Evolutionary conservation across 176 grass and related monocot species (phyloP).

Genomic region (Oryza australiensis): DNA sequence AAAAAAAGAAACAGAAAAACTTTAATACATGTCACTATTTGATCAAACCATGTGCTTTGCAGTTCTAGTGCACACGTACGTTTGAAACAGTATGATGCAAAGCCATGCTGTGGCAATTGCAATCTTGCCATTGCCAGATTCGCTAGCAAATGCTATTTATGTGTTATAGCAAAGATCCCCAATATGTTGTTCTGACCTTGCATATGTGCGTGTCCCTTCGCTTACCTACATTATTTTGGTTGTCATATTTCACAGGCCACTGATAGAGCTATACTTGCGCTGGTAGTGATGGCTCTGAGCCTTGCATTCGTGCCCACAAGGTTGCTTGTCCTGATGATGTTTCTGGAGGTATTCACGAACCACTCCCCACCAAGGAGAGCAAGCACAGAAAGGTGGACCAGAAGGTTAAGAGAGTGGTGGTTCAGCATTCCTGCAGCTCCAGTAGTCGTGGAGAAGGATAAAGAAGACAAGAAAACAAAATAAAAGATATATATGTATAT

Average conservation of each 20-base stretch:
- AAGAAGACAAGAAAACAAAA: conserved; percentile 85
- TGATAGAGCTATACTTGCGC: conserved; percentile 63
- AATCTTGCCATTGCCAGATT: too few relatives aligned
- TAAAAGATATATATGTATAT: conserved; percentile 36
- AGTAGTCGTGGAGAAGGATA: conserved; percentile 80
- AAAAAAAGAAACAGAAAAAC: too few relatives aligned
- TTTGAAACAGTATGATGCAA: too few relatives aligned
- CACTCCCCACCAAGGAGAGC: conserved; percentile 62
- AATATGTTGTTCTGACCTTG: background rate
- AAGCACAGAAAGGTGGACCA: conserved; percentile 77
- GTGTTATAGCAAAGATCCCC: background rate
- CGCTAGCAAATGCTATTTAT: background rate
- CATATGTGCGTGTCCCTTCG: conserved; percentile 5
- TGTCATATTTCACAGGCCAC: conserved; percentile 52
- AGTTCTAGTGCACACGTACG: too few relatives aligned
- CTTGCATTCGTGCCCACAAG: conserved; percentile 64
- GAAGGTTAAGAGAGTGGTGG: conserved; percentile 96
- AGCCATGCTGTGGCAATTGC: too few relatives aligned
- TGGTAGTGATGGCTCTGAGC: conserved; percentile 61
- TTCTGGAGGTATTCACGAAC: conserved; percentile 87
- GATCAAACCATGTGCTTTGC: too few relatives aligned
- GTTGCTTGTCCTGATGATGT: conserved; percentile 55
- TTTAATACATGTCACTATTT: too few relatives aligned
- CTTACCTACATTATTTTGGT: background rate
- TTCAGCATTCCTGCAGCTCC: conserved; percentile 97